A percentile compares a stretch with the other conserved stretches of the same genome.
These are phyloP conservation scores for Bipolaris zeicola DNA, from an alignment of 2,329 filamentous ascomycete genomes.

Conservation along the genomic window DNA sequence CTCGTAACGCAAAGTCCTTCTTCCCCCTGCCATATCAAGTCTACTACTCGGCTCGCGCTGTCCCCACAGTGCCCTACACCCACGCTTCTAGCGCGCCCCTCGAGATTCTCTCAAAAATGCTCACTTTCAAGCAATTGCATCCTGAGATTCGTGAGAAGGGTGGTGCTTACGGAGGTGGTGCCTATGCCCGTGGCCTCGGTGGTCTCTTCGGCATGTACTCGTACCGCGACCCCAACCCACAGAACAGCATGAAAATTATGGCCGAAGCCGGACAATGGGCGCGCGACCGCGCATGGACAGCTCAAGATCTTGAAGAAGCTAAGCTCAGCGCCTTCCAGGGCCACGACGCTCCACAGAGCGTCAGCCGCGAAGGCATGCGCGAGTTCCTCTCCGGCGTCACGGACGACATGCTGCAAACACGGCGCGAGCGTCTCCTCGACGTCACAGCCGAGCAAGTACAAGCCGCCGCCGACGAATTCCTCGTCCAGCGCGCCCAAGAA, in stretches of 20 bases:
- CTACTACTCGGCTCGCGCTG: conserved; percentile 84
- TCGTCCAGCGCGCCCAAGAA: conserved; percentile 70
- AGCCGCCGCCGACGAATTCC: conserved; percentile 78
- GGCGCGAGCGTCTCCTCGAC: conserved; percentile 83
- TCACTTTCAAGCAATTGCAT: conserved; percentile 95
- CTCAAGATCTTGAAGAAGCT: conserved; percentile 89
- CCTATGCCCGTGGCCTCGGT: conserved; percentile 77
- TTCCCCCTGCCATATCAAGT: conserved; percentile 97
- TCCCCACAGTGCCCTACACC: conserved; percentile 84
- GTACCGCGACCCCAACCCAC: conserved; percentile 94
- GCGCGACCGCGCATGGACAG: conserved; percentile 77
- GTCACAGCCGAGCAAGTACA: conserved; percentile 81
- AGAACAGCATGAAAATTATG: conserved; percentile 87
- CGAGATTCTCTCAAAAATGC: conserved; percentile 85
- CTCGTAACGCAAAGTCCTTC: conserved; percentile 70
- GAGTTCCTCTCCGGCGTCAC: conserved; percentile 85
- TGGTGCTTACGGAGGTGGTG: conserved; percentile 92
- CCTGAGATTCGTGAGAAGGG: conserved; percentile 98
- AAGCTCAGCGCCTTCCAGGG: conserved; percentile 94
- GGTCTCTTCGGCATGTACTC: conserved; percentile 94
- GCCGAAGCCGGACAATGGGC: conserved; percentile 82
- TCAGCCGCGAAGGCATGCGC: conserved; percentile 85
- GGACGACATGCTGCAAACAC: conserved; percentile 84
- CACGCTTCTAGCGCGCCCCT: conserved; percentile 76
- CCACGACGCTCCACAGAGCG: conserved; percentile 84